These are phyloP conservation scores for Cadophora luteo-olivacea DNA, from an alignment of 2,329 filamentous ascomycete species.

Conservation along the genomic window DNA sequence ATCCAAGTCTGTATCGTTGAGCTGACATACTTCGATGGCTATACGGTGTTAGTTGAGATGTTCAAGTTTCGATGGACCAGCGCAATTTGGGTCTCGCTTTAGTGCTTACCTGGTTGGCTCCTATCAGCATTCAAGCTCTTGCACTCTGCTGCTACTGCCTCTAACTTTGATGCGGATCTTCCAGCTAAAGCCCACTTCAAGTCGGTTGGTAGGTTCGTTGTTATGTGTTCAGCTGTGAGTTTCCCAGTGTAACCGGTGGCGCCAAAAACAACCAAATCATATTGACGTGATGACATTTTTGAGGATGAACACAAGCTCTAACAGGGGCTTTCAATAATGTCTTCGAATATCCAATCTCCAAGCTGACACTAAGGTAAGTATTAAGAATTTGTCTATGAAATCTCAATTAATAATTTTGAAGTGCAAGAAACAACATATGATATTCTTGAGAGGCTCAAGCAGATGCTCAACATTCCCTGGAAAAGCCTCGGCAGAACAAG, in stretches of 20 bases:
- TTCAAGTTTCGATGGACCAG: neutral
- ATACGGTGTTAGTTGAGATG: constrained; percentile 28
- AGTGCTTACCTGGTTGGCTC: constrained; percentile 65
- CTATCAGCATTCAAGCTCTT: constrained; percentile 73
- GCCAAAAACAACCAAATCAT: constrained; percentile 71
- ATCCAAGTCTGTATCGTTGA: constrained; percentile 54
- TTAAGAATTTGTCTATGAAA: too few species aligned
- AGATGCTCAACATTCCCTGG: neutral
- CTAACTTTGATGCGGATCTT: constrained; percentile 78
- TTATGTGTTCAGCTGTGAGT: constrained; percentile 77
- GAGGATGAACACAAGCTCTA: neutral
- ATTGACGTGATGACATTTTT: constrained; percentile 47
- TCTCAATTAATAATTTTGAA: too few species aligned
- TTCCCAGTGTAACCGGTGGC: constrained; percentile 86
- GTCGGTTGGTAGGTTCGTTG: constrained; percentile 72
- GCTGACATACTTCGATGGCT: constrained; percentile 60
- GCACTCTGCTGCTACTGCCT: constrained; percentile 70
- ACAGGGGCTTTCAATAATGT: neutral
- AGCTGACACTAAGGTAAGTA: neutral
- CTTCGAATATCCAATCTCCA: neutral
- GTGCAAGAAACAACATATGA: neutral
- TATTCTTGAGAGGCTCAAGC: neutral
- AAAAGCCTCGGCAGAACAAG: neutral
- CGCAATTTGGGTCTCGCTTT: neutral
- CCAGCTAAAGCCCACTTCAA: constrained; percentile 90